Percentiles rank a stretch among this genome's conserved stretches.
phyloP scores from a whole-genome alignment of 176 grass and related monocot genomes.

The Carex myosuroides region DNA sequence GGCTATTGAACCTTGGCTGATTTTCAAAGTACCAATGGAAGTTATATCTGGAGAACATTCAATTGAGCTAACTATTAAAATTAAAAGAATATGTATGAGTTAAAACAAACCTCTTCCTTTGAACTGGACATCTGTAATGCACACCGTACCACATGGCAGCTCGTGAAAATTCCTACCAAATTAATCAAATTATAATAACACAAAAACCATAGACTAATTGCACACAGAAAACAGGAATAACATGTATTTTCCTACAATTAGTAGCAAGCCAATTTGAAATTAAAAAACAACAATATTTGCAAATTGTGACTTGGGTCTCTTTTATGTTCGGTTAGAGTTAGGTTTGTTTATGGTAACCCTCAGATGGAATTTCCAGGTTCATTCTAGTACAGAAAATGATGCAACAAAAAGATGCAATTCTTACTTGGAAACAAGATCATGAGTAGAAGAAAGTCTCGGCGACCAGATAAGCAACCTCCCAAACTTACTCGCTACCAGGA shows the following conservation, averaged over 20 bases:
- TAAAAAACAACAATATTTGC: neutral
- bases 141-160: conserved; percentile 70
- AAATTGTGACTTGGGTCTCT: neutral
- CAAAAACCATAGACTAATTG: neutral
- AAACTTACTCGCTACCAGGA: conserved; percentile 44
- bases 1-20: neutral
- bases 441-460: conserved; percentile 73
- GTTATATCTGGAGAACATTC: neutral
- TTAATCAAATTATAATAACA: neutral
- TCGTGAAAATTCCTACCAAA: conserved; percentile 61
- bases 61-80: neutral
- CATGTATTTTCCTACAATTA: neutral
- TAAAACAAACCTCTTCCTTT: conserved; percentile 77
- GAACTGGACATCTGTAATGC: conserved; percentile 61
- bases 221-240: neutral
- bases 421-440: conserved; percentile 66
- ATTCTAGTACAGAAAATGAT: neutral
- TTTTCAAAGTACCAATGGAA: neutral
- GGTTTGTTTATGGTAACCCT: neutral
- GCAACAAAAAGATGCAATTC: neutral
- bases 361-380: neutral
- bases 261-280: neutral
- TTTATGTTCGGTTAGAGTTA: neutral
- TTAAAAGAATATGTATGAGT: neutral
- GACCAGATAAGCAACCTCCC: conserved; percentile 78